Conservation (phyloP, 192 early-diverging fungal genomes). For the Coemansia sp. region DNA sequence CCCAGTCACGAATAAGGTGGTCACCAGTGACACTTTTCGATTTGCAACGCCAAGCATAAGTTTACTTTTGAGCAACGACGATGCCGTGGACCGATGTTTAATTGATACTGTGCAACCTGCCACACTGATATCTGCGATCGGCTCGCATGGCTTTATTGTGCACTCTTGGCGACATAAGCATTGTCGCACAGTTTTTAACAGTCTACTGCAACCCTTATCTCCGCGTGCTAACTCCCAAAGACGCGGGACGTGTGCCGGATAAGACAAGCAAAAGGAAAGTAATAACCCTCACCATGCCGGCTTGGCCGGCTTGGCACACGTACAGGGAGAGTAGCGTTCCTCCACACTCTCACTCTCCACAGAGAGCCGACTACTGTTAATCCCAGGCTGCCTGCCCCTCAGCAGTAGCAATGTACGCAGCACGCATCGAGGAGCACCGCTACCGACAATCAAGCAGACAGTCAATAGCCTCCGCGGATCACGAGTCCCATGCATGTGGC, state of each 20-base stretch:
- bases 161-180: not conserved
- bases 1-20: not conserved
- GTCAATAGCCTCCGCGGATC: not conserved
- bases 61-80: not conserved
- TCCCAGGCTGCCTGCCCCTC: not conserved
- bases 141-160: not conserved
- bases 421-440: not conserved
- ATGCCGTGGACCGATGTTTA: not conserved
- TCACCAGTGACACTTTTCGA: not conserved
- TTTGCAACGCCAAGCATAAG: not conserved
- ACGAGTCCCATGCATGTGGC: not conserved
- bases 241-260: not conserved
- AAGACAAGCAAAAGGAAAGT: not conserved
- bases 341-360: not conserved
- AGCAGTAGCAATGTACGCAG: too few species aligned
- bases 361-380: not conserved
- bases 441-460: not conserved
- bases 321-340: not conserved
- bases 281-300: not conserved
- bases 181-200: not conserved
- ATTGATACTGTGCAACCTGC: not conserved
- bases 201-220: not conserved
- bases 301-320: not conserved
- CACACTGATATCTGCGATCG: not conserved
- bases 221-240: not conserved